Conservation (phyloP, 2,329 filamentous ascomycete species). For the Daldinia eschscholtzii region DNA sequence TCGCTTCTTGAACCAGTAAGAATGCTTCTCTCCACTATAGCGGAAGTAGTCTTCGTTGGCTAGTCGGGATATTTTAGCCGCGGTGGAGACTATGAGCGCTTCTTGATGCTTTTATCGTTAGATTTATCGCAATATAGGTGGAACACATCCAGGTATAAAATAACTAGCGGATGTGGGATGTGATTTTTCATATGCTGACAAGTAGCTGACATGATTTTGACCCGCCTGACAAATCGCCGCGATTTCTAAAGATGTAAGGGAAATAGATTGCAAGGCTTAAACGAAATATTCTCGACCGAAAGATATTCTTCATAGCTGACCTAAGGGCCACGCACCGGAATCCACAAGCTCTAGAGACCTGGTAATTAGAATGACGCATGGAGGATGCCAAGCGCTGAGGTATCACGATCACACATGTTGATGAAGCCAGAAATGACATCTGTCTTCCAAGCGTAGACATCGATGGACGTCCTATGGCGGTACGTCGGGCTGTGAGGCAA, state of each 20-base stretch:
- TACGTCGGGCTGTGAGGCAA: conserved; percentile 6
- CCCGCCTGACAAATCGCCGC: conserved; percentile 29
- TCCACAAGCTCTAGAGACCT: conserved; percentile 14
- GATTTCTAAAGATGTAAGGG: conserved; percentile 20
- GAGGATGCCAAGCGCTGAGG: conserved; percentile 29
- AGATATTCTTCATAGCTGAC: conserved; percentile 10
- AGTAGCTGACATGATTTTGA: conserved; percentile 30
- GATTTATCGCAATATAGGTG: conserved; percentile 13
- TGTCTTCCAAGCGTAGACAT: conserved; percentile 2
- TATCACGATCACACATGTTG: conserved; percentile 10
- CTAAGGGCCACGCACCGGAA: conserved; percentile 13
- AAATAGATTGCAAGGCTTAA: conserved; percentile 1
- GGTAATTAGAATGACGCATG: conserved; percentile 25
- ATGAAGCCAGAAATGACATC: conserved; percentile 10
- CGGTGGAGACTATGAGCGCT: conserved; percentile 17
- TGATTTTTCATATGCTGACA: conserved; percentile 32
- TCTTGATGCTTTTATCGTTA: conserved; percentile 13
- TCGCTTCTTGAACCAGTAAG: conserved; percentile 28
- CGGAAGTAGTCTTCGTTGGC: conserved; percentile 3
- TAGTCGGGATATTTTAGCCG: conserved; percentile 34
- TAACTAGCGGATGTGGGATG: conserved; percentile 2
- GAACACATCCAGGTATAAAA: conserved; percentile 2
- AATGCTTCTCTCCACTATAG: background rate
- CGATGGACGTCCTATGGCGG: background rate
- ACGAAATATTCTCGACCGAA: conserved; percentile 14